Conservation (phyloP, 1,139 yeast species). For the Yarrowia galli region DNA sequence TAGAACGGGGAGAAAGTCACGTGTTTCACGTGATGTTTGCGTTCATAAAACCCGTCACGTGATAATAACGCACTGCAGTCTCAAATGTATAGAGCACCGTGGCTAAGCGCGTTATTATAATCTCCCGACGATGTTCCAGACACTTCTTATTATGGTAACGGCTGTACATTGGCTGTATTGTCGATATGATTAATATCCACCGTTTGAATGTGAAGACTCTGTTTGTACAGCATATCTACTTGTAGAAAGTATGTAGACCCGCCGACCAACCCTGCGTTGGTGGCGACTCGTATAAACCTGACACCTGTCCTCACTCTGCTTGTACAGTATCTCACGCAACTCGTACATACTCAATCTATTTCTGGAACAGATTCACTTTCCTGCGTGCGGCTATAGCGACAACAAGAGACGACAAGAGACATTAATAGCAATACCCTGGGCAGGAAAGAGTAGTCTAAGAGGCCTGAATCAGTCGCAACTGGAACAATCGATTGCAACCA, state of each 20-base stretch:
- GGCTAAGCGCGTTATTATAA: background rate
- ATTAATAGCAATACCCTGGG: too few relatives aligned
- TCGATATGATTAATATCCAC: too few relatives aligned
- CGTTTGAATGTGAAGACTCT: too few relatives aligned
- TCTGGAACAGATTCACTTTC: slow-evolving; percentile 4
- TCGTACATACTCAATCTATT: slow-evolving; percentile 12
- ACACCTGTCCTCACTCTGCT: slow-evolving; percentile 1
- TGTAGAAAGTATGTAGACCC: too few relatives aligned
- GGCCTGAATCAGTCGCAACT: too few relatives aligned
- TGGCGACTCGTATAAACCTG: slow-evolving; percentile 2
- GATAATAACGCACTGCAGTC: background rate
- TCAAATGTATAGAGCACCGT: too few relatives aligned
- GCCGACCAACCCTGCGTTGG: background rate
- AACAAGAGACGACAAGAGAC: too few relatives aligned
- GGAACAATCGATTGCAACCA: too few relatives aligned
- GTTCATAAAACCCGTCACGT: background rate
- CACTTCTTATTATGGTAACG: background rate
- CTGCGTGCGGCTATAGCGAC: background rate
- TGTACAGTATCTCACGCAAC: slow-evolving; percentile 2
- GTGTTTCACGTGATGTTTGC: background rate
- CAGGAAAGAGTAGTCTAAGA: too few relatives aligned
- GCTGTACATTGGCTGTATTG: too few relatives aligned
- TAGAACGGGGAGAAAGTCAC: background rate
- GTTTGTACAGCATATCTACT: too few relatives aligned
- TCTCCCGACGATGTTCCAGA: background rate